These are phyloP conservation scores for Candida schatavii DNA, from an alignment of 805 yeast genomes.

Conservation along the genomic window DNA sequence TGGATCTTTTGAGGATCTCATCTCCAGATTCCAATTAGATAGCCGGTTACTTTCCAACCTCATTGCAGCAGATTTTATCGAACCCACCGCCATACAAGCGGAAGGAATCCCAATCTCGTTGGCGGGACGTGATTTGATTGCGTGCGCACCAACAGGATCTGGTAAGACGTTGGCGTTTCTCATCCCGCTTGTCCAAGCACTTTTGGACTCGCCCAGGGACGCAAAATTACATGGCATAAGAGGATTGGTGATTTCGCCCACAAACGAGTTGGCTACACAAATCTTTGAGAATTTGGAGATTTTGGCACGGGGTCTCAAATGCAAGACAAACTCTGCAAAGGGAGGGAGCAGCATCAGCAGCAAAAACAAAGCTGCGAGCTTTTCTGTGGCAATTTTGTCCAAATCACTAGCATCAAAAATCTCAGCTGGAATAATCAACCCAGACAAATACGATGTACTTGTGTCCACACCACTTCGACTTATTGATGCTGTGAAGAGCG, in stretches of 20 bases:
- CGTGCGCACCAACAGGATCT: slow-evolving; percentile 96
- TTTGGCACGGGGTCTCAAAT: slow-evolving; percentile 40
- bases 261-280: slow-evolving; percentile 90
- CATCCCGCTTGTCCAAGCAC: slow-evolving; percentile 70
- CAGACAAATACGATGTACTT: slow-evolving; percentile 70
- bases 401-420: slow-evolving; percentile 70
- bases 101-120: slow-evolving; percentile 91
- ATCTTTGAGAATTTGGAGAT: slow-evolving; percentile 66
- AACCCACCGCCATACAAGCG: slow-evolving; percentile 91
- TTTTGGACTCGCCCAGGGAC: slow-evolving; percentile 22
- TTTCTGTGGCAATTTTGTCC: slow-evolving; percentile 64
- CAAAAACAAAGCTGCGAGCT: slow-evolving; percentile 17
- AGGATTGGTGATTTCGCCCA: slow-evolving; percentile 86
- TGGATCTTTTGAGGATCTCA: slow-evolving; percentile 82
- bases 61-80: slow-evolving; percentile 65
- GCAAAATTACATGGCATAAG: slow-evolving; percentile 51
- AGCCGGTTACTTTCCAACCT: slow-evolving; percentile 58
- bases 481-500: slow-evolving; percentile 70
- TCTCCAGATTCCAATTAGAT: slow-evolving; percentile 64
- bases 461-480: slow-evolving; percentile 88
- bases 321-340: background rate
- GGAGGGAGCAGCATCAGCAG: slow-evolving; percentile 24
- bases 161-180: slow-evolving; percentile 99
- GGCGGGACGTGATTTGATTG: slow-evolving; percentile 88
- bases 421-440: slow-evolving; percentile 54